Base-by-base conservation (phyloP, 805 yeast species). In the Cyberlindnera americana region DNA sequence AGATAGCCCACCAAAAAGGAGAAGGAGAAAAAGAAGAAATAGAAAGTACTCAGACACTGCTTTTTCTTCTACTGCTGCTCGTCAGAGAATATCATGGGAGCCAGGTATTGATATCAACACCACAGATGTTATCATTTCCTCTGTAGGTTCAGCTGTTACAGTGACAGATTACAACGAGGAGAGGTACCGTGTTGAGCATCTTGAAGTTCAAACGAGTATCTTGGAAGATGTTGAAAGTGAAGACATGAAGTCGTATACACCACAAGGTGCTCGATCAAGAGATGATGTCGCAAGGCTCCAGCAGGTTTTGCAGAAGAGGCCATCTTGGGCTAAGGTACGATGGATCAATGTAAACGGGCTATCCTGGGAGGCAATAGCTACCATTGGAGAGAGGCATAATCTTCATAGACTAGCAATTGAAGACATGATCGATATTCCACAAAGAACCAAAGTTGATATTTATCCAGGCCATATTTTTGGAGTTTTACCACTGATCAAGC, bases 381-480 rank as follows among this genome's bases (percentile, higher is more conserved):
- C 67, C 1, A 62, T 78, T 29, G 70, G 73, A 2, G 57, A 65
- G 29, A 56, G 60, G 35, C 77, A 67, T 52, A 55, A 64, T 15
- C 56, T 78, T 16, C 83, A 78, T 52, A 67, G 78, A 18, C 59
- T 78, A 33, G 75, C 82, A 0, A 62, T 78, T 32, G 83, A 78
- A 52, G 83, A 78, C 52, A 70, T 78, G 77, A 71, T 78, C 32
- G 83, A 78, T 55, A 67, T 76, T 19, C 82, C 83, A 5, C 81
- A 75, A 42, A 59, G 83, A 19, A 75, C 83, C 0, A 78, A 78
- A 47, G 65, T 69, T 30, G 83, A 78, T 47, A 58, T 69, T n/a
- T 78, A 73, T 44, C 66, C 71, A 3, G 60, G 58, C 23, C 79
- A 73, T 46, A 44, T 73, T n/a, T 77, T 77, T 56, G 70, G 75